Evolutionary conservation across 768 basidiomycete genomes (phyloP), one percentile per base, ranked within the genome.

Genomic region (Russula sp.): DNA sequence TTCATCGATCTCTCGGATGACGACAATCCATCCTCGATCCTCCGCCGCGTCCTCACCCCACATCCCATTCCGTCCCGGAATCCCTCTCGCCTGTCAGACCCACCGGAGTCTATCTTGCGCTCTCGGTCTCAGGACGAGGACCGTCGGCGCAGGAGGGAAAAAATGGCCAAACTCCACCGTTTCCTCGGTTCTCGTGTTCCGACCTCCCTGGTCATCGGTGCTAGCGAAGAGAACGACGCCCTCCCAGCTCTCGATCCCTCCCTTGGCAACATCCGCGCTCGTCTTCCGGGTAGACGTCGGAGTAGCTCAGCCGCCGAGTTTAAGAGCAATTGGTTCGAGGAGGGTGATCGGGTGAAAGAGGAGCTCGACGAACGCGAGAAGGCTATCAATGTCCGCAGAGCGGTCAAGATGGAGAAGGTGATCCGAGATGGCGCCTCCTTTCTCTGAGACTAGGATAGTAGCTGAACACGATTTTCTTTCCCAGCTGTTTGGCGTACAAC

Each of bases 371-470:
- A 83, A 34, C 79, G 76, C 66, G 89, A 92, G 71, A 91, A 90
- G 76, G 86, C 87, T 14, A 81, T 87, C 70, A 89, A 88, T 69
- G 89, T 94, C 51, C 80, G 85, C 54, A 76, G 91, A 55, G 90
- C 89, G 44, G 79, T 86, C 70, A 94, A 93, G 75, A 92, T 94
- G 89, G 89, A 92, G 74, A 87, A 88, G 84, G 91, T 88, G 59
- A 79, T 71, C 45, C n/a, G 10, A 62, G 11, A 14, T 42, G 16
- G 27, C 32, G 18, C 32, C 51, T 52, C 22, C 61, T 55, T 32
- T 55, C 20, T 18, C 13, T 14, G 45, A 18, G 22, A 44, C 10
- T 4, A 13, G 52, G 3, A 6, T 49, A 54, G 32, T 52, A 56
- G 22, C 49, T 40, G 13, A 32, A 56, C 34, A 37, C 27, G 27